These are phyloP conservation scores for Xerocomellus amylosporus DNA, from an alignment of 768 basidiomycete genomes.

Conservation along the genomic window DNA sequence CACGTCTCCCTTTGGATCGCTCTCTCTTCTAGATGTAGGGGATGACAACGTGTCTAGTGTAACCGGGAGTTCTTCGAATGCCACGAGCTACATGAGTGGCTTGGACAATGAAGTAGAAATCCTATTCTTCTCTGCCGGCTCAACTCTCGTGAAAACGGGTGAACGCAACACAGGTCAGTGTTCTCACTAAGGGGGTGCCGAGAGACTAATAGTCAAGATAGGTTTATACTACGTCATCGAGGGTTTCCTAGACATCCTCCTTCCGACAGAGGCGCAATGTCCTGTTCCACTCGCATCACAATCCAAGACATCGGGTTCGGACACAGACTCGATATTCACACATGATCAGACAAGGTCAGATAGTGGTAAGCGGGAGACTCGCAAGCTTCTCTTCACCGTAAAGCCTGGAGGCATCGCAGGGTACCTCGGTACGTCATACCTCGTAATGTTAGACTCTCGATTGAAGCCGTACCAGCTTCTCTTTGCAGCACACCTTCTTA, in stretches of 20 bases:
- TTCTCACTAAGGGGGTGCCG: not conserved
- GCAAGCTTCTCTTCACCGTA: constrained; percentile 86
- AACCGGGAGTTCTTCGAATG: constrained; percentile 54
- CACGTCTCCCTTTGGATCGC: constrained; percentile 67
- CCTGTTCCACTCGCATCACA: constrained; percentile 12
- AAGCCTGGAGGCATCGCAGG: constrained; percentile 98
- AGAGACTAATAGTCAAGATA: constrained; percentile 20
- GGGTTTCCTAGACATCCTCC: constrained; percentile 88
- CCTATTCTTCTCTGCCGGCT: constrained; percentile 85
- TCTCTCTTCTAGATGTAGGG: constrained; percentile 67
- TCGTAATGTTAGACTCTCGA: not conserved
- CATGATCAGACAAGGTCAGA: constrained; percentile 32
- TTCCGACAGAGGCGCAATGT: constrained; percentile 43
- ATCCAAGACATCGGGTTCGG: constrained; percentile 20
- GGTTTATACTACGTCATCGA: constrained; percentile 94
- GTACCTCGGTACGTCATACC: constrained; percentile 66
- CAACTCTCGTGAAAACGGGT: constrained; percentile 82
- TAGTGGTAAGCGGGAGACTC: constrained; percentile 33
- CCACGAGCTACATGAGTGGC: constrained; percentile 64
- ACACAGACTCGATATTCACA: constrained; percentile 39
- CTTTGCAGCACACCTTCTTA: constrained; percentile 91
- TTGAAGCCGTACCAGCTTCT: constrained; percentile 53
- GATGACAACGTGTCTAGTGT: constrained; percentile 67
- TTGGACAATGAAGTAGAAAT: constrained; percentile 98
- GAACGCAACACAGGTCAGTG: constrained; percentile 77